A percentile compares a stretch with the other conserved stretches of the same genome.
phyloP scores from a whole-genome alignment of 257 asterid species.

The Petunia secreta region DNA sequence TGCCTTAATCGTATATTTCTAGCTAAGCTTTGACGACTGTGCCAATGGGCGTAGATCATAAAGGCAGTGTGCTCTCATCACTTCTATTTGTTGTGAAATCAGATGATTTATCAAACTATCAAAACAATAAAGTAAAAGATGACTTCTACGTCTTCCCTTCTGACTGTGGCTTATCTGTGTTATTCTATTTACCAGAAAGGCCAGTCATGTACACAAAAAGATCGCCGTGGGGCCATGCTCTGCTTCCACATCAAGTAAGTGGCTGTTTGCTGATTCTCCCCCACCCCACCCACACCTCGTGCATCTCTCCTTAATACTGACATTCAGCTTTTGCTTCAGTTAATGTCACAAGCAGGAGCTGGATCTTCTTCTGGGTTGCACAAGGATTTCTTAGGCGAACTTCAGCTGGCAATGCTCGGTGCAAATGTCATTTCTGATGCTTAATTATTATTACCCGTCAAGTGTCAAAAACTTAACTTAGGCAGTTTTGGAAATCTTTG shows the following conservation, averaged over 20 bases:
- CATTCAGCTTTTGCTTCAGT: constrained; percentile 41
- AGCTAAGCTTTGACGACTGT: not conserved
- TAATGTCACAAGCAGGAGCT: constrained; percentile 47
- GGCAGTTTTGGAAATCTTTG: not conserved
- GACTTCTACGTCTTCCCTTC: not conserved
- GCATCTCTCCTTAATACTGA: constrained; percentile 5
- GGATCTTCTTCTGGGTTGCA: constrained; percentile 58
- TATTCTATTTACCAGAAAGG: constrained; percentile 56
- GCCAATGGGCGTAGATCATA: not conserved
- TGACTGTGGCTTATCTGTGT: not conserved
- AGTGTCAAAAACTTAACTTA: constrained; percentile 29
- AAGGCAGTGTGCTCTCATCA: not conserved
- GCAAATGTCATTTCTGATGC: constrained; percentile 49
- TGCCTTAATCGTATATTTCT: not conserved
- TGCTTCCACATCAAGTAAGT: constrained; percentile 84
- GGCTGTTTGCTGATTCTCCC: not conserved
- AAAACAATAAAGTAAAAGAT: not conserved
- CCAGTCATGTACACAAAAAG: constrained; percentile 74
- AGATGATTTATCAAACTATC: not conserved
- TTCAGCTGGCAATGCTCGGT: constrained; percentile 64
- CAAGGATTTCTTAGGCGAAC: constrained; percentile 79
- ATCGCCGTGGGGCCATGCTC: constrained; percentile 66
- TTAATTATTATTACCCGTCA: constrained; percentile 33
- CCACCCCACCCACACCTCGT: not conserved
- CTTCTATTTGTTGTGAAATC: not conserved